A percentile compares a stretch with the other conserved stretches of the same genome.
These are phyloP conservation scores for Fonsecaea pedrosoi DNA, from an alignment of 2,329 filamentous ascomycete species.

Conservation along the genomic window DNA sequence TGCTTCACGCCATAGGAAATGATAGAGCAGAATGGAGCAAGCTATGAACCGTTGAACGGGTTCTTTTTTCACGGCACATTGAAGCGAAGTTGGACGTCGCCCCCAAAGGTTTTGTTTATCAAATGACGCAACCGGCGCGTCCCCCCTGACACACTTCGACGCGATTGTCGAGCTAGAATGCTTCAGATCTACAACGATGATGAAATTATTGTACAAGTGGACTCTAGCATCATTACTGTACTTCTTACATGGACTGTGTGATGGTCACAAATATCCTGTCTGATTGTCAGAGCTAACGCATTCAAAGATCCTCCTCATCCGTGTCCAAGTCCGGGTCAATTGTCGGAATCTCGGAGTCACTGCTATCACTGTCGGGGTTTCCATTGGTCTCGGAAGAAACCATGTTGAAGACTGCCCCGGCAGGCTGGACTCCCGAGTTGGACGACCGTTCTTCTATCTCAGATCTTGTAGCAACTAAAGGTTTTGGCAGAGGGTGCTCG, in stretches of 20 bases:
- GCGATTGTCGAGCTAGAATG: background rate
- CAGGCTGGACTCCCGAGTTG: background rate
- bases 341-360: constrained; percentile 58
- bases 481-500: background rate
- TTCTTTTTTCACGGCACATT: background rate
- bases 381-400: constrained; percentile 1
- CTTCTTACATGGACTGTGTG: background rate
- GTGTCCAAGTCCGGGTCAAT: constrained; percentile 57
- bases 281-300: background rate
- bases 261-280: background rate
- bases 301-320: constrained; percentile 51
- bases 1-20: background rate
- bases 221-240: background rate
- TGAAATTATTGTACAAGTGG: background rate
- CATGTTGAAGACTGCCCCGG: background rate
- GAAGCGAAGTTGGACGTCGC: background rate
- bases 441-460: background rate
- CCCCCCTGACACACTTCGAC: background rate
- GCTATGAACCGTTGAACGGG: background rate
- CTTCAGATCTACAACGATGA: background rate
- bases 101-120: constrained; percentile 10
- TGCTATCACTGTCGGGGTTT: constrained; percentile 46
- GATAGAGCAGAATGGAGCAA: background rate
- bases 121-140: background rate
- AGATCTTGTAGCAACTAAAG: background rate